phyloP scores from a whole-genome alignment of 208 protist species.

The Acanthamoeba triangularis region DNA sequence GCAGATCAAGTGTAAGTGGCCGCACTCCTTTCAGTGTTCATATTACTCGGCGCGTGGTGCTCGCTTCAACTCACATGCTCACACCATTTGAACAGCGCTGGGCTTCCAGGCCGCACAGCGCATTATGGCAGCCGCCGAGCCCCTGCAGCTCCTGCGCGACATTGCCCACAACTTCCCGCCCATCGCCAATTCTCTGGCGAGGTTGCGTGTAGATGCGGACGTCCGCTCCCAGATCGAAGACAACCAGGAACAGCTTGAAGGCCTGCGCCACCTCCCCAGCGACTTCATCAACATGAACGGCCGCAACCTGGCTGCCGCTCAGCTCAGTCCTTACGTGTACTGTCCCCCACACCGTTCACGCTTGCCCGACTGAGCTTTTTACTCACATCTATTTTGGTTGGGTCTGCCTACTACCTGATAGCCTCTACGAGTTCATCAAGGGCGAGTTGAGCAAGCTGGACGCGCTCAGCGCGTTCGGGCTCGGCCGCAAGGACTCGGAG shows the following conservation, averaged over 20 bases:
- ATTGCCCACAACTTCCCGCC: slow-evolving; percentile 94
- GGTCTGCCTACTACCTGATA: neutral
- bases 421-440: slow-evolving; percentile 46
- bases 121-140: slow-evolving; percentile 83
- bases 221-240: neutral
- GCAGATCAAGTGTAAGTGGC: slow-evolving; percentile 82
- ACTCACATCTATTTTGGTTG: neutral
- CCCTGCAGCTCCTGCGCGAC: slow-evolving; percentile 91
- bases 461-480: neutral
- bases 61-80: neutral
- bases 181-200: slow-evolving; percentile 88
- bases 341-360: neutral
- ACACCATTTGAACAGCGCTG: slow-evolving; percentile 46
- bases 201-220: neutral
- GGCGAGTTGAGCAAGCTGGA: neutral
- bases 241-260: neutral
- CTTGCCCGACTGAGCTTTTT: neutral
- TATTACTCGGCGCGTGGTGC: neutral
- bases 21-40: neutral
- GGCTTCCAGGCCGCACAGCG: slow-evolving; percentile 87
- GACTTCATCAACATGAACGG: neutral
- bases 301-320: neutral
- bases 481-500: neutral
- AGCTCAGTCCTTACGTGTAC: slow-evolving; percentile 36
- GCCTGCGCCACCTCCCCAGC: neutral